phyloP scores from a whole-genome alignment of 805 yeast species.

The Hanseniaspora jakobsenii region DNA sequence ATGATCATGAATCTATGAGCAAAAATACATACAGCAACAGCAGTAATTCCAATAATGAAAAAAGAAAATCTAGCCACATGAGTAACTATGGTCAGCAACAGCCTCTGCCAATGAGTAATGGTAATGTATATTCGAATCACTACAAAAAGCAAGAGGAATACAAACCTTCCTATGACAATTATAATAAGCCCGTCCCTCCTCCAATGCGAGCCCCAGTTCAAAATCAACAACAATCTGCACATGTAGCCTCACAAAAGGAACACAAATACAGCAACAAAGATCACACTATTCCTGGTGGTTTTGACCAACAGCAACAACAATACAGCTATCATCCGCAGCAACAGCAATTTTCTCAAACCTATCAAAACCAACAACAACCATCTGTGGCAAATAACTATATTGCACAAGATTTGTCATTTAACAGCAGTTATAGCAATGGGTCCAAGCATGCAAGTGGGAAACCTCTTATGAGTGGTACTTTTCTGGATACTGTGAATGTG shows the following conservation, averaged over 20 bases:
- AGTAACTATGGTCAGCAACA: no score
- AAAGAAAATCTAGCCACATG: no score
- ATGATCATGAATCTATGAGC: neutral
- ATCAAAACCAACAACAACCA: constrained; percentile 2
- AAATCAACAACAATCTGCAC: neutral
- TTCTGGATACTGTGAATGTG: no score
- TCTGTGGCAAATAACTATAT: neutral
- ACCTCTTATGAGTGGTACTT: no score
- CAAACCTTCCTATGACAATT: neutral
- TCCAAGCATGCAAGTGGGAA: no score
- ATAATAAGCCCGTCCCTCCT: neutral
- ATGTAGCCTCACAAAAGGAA: neutral
- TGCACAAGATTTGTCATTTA: constrained; percentile 10
- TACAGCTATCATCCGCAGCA: constrained; percentile 18
- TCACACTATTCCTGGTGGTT: constrained; percentile 10
- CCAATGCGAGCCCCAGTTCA: no score
- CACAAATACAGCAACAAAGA: constrained; percentile 1
- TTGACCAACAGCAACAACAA: constrained; percentile 1
- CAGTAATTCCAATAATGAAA: neutral
- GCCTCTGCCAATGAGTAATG: no score
- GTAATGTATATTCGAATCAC: no score
- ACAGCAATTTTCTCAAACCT: constrained; percentile 11
- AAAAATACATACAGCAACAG: neutral
- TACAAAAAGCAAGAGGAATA: no score
- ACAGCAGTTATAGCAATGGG: constrained; percentile 1